Evolutionary conservation across 352 stramenopile genomes (phyloP).

Genomic region (Globisporangium solare): DNA sequence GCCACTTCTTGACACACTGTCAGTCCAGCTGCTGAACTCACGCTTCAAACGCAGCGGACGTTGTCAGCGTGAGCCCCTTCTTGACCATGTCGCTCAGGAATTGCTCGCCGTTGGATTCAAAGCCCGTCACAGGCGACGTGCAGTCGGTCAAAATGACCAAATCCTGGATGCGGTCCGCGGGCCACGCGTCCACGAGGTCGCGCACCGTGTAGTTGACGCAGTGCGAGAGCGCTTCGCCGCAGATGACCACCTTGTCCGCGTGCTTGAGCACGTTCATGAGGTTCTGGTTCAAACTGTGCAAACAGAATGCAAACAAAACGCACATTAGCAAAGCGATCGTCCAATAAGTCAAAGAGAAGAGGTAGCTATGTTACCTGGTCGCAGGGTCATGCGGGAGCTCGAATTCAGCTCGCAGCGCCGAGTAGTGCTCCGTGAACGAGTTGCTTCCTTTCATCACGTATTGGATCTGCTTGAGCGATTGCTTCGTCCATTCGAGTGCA

Average conservation of each 20-base stretch:
- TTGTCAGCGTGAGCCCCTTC: slow-evolving; percentile 59
- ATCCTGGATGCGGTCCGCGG: slow-evolving; percentile 52
- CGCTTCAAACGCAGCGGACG: slow-evolving; percentile 35
- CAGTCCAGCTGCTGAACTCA: slow-evolving; percentile 6
- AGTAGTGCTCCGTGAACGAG: slow-evolving; percentile 96
- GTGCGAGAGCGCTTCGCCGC: slow-evolving; percentile 94
- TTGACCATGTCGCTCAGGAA: slow-evolving; percentile 62
- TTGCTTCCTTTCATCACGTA: slow-evolving; percentile 95
- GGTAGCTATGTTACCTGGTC: slow-evolving; percentile 34
- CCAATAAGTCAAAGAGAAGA: too few relatives aligned
- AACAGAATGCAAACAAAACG: slow-evolving; percentile 5
- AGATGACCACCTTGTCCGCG: slow-evolving; percentile 87
- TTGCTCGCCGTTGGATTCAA: slow-evolving; percentile 58
- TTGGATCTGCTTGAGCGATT: slow-evolving; percentile 55
- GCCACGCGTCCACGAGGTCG: slow-evolving; percentile 88
- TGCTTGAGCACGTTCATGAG: slow-evolving; percentile 86
- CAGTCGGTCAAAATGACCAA: slow-evolving; percentile 81
- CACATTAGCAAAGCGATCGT: background rate
- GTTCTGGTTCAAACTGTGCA: slow-evolving; percentile 66
- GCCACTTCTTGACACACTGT: background rate
- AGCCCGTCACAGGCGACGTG: slow-evolving; percentile 63
- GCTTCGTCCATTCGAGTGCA: slow-evolving; percentile 82
- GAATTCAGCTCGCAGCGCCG: slow-evolving; percentile 91
- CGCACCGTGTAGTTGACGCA: slow-evolving; percentile 97
- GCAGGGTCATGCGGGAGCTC: slow-evolving; percentile 65